Percentiles rank a stretch among this genome's conserved stretches.
These are phyloP conservation scores for Colletotrichum sp. DNA, from an alignment of 2,329 filamentous ascomycete genomes.

Conservation along the genomic window DNA sequence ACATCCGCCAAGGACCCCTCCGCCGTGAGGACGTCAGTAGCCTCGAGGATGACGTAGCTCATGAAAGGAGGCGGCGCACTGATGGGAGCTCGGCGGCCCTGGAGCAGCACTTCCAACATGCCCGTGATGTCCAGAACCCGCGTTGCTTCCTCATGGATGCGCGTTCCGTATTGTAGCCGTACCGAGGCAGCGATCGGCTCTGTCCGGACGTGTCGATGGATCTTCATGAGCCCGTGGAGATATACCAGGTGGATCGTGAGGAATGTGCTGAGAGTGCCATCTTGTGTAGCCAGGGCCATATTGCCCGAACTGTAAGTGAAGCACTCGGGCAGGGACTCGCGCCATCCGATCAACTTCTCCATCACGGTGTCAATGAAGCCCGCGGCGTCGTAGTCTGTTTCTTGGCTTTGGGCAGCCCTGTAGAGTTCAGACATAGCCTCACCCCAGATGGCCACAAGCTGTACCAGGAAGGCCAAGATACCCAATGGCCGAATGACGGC, in stretches of 20 bases:
- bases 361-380: slow-evolving; percentile 50
- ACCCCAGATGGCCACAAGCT: slow-evolving; percentile 69
- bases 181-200: slow-evolving; percentile 42
- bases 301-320: slow-evolving; percentile 62
- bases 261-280: slow-evolving; percentile 61
- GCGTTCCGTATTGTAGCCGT: slow-evolving; percentile 49
- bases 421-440: slow-evolving; percentile 66
- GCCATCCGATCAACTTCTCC: slow-evolving; percentile 63
- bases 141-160: slow-evolving; percentile 56
- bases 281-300: slow-evolving; percentile 58
- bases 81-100: slow-evolving; percentile 31
- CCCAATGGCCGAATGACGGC: slow-evolving; percentile 39
- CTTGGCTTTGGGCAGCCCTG: neutral
- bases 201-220: slow-evolving; percentile 63
- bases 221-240: slow-evolving; percentile 65
- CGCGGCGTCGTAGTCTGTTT: slow-evolving; percentile 22
- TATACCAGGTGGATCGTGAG: slow-evolving; percentile 72
- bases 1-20: slow-evolving; percentile 59
- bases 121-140: slow-evolving; percentile 54
- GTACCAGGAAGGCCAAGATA: slow-evolving; percentile 64
- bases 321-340: slow-evolving; percentile 56
- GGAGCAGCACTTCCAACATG: slow-evolving; percentile 41
- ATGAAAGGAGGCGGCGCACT: slow-evolving; percentile 64
- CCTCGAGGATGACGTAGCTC: slow-evolving; percentile 65
- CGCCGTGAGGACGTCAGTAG: slow-evolving; percentile 70